Base-by-base conservation (phyloP, 176 grass and related monocot genomes). In the Puya raimondii region DNA sequence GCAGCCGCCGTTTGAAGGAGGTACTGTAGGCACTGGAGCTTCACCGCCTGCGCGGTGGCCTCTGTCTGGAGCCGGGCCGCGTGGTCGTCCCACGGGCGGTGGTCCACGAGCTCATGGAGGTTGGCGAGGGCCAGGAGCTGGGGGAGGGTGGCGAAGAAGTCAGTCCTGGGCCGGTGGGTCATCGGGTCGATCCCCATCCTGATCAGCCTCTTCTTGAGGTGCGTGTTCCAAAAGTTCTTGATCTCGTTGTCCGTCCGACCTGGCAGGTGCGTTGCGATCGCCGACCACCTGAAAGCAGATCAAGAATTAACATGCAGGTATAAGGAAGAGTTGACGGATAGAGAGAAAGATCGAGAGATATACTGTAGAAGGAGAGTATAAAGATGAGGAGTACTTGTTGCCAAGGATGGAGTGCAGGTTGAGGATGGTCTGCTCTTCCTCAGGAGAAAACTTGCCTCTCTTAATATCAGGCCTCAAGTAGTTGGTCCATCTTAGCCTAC, bases 161-260 rank as follows among this genome's bases (percentile, higher is more conserved):
- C 87, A 10, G 91, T 91, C 48, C 91, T 70, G 0, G 84, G 87
- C 33, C 84, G 91, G 79, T 96, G 91, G 68, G 91, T 96, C 84
- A 96, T 90, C 50, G 91, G 91, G 75, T 96, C 91, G 76, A 96
- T 72, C n/a, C 91, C 91, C 91, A 96, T 96, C 79, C 89, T 83
- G 63, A 90, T 85, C 49, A 96, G 81, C 21, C 83, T 83, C 87
- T 91, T 96, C 84, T 91, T 96, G 66, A 96, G 87, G 72, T 96
- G 91, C 21, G 91, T 96, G 87, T 96, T 96, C 91, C 91, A 96
- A 66, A 87, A 90, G 74, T 96, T 96, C 70, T 96, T 96, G 70
- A 96, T 90, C 72, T 96, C 91, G 56, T 96, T 96, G 71, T 96
- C 91, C 50, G 91, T 96, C 21, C 87, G 70, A 23, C 91, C 91